Conservation (phyloP, 2,329 filamentous ascomycete species). For the Cercospora berteroae region DNA sequence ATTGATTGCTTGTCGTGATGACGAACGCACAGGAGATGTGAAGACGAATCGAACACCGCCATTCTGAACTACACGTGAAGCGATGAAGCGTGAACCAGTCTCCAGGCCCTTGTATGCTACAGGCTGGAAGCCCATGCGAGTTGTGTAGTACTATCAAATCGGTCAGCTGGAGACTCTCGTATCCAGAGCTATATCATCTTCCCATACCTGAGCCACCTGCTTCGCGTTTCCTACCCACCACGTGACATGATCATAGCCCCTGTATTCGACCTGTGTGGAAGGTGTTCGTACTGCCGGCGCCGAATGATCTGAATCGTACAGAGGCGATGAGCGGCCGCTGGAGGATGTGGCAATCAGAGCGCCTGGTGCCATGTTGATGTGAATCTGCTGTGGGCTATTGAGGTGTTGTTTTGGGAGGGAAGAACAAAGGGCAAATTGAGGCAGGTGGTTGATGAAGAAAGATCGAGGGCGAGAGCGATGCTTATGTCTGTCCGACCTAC, state of each 20-base stretch:
- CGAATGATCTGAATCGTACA: constrained; percentile 21
- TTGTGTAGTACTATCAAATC: constrained; percentile 68
- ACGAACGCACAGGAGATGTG: constrained; percentile 70
- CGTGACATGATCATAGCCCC: constrained; percentile 87
- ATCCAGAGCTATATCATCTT: too few relatives aligned
- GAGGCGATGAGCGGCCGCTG: constrained; percentile 31
- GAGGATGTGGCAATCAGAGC: constrained; percentile 32
- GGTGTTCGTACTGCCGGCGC: constrained; percentile 17
- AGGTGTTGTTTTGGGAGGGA: constrained; percentile 1
- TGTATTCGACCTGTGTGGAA: constrained; percentile 50
- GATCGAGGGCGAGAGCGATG: constrained; percentile 3
- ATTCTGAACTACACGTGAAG: constrained; percentile 81
- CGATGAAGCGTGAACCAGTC: constrained; percentile 76
- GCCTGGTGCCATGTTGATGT: constrained; percentile 42
- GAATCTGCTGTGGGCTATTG: background rate
- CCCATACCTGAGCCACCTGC: constrained; percentile 65
- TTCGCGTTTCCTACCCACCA: constrained; percentile 98
- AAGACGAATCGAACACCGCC: constrained; percentile 77
- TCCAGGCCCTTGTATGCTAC: constrained; percentile 86
- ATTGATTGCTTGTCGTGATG: constrained; percentile 28
- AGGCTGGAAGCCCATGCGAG: constrained; percentile 78
- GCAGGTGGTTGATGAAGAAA: background rate
- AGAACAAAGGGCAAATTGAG: background rate
- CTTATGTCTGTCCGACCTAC: constrained; percentile 12
- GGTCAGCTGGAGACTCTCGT: background rate